Conservation (phyloP, 2,329 filamentous ascomycete genomes). For the Arthrobotrys pseudoclavata region DNA sequence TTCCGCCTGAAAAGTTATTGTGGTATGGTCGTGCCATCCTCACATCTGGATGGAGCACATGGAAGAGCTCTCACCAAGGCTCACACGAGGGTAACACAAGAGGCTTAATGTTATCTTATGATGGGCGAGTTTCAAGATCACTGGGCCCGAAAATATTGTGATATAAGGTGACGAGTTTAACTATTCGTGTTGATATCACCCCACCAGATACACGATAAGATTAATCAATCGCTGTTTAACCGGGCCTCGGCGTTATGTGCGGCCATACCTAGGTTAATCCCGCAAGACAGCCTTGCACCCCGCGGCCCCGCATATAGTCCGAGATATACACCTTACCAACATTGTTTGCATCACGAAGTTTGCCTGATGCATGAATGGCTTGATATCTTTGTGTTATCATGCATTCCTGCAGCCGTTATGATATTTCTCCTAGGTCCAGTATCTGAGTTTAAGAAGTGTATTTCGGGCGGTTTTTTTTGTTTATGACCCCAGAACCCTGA, state of each 20-base stretch:
- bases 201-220: not conserved
- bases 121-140: not conserved
- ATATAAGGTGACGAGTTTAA: not conserved
- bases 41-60: not conserved
- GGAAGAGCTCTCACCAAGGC: not conserved
- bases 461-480: not conserved
- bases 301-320: not conserved
- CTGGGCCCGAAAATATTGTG: not conserved
- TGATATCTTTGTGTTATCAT: not conserved
- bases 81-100: not conserved
- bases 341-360: not conserved
- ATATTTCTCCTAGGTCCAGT: not conserved
- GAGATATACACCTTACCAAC: not conserved
- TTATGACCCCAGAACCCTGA: too few relatives aligned
- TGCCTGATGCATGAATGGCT: not conserved
- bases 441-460: not conserved
- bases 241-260: not conserved
- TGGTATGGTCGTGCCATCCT: not conserved
- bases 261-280: not conserved
- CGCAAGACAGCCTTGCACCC: not conserved
- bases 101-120: too few relatives aligned
- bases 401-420: too few relatives aligned
- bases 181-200: conserved; percentile 1
- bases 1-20: not conserved
- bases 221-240: not conserved